Conservation (phyloP, 1,284 basidiomycete genomes). For the Pyrrhoderma lamaoense region DNA sequence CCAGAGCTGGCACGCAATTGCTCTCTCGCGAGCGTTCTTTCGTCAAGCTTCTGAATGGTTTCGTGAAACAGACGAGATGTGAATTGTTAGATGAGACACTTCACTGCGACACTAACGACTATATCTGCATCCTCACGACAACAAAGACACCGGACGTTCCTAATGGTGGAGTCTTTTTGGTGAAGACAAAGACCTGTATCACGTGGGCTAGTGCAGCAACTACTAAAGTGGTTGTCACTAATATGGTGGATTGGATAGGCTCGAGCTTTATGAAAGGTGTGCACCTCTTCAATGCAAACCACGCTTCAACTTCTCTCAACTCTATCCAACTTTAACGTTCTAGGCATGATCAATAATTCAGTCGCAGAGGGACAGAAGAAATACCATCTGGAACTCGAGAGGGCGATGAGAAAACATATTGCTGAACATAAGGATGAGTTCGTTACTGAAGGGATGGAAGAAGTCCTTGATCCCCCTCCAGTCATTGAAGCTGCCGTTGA, state of each 20-base stretch:
- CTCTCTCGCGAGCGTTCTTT: conserved; percentile 87
- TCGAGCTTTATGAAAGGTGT: conserved; percentile 92
- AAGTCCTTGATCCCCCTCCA: conserved; percentile 29
- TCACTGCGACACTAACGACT: conserved; percentile 80
- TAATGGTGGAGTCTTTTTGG: conserved; percentile 83
- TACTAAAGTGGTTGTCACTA: conserved; percentile 80
- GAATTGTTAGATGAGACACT: conserved; percentile 83
- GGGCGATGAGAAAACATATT: conserved; percentile 83
- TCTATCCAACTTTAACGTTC: neutral
- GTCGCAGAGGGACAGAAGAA: conserved; percentile 92
- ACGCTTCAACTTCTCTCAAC: neutral
- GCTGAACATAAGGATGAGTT: conserved; percentile 86
- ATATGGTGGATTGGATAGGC: conserved; percentile 93
- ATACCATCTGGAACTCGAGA: conserved; percentile 82
- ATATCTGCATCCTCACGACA: conserved; percentile 79
- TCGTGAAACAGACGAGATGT: conserved; percentile 91
- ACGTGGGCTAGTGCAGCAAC: conserved; percentile 85
- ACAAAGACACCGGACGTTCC: conserved; percentile 95
- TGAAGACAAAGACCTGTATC: conserved; percentile 92
- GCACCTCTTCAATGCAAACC: conserved; percentile 19
- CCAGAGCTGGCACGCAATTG: conserved; percentile 53
- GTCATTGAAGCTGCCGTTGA: conserved; percentile 17
- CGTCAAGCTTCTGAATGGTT: conserved; percentile 86
- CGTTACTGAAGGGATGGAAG: conserved; percentile 71
- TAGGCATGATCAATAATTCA: conserved; percentile 90